Percentiles rank a stretch among this genome's conserved stretches.
phyloP scores from a whole-genome alignment of 202 grass and related monocot genomes.

The Hordeum pubiflorum region DNA sequence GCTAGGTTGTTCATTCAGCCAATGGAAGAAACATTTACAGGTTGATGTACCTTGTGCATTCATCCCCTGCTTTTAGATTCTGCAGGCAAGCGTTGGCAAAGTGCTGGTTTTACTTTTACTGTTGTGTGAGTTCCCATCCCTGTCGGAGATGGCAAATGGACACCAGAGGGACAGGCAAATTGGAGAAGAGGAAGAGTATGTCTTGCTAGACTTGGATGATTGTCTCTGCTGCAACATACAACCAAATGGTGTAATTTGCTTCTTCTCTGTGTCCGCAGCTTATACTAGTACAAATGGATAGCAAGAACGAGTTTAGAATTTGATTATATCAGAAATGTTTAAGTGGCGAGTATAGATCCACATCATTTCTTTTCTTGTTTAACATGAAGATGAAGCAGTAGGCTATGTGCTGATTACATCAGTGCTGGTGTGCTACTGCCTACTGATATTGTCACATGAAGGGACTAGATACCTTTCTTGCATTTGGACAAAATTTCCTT shows the following conservation, averaged over 20 bases:
- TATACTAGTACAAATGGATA: not conserved
- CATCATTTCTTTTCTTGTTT: not conserved
- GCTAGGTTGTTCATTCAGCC: not conserved
- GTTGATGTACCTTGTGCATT: too few species aligned
- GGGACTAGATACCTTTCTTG: not conserved
- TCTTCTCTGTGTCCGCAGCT: not conserved
- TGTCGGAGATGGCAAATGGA: conserved; percentile 32
- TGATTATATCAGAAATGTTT: not conserved
- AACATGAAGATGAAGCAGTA: not conserved
- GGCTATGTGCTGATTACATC: not conserved
- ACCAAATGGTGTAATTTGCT: conserved; percentile 44
- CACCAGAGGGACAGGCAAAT: conserved; percentile 18
- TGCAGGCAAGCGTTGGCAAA: not conserved
- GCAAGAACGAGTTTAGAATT: not conserved
- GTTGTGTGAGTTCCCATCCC: not conserved
- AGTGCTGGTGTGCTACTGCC: not conserved
- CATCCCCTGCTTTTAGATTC: not conserved
- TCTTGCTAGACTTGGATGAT: conserved; percentile 64
- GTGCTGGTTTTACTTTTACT: not conserved
- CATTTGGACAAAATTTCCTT: not conserved
- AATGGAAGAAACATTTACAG: too few species aligned
- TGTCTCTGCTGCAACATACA: conserved; percentile 52
- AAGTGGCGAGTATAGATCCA: not conserved
- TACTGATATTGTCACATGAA: not conserved
- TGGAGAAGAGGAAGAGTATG: conserved; percentile 43